These are phyloP conservation scores for Gymnopilus dilepis DNA, from an alignment of 768 basidiomycete species.

Conservation along the genomic window DNA sequence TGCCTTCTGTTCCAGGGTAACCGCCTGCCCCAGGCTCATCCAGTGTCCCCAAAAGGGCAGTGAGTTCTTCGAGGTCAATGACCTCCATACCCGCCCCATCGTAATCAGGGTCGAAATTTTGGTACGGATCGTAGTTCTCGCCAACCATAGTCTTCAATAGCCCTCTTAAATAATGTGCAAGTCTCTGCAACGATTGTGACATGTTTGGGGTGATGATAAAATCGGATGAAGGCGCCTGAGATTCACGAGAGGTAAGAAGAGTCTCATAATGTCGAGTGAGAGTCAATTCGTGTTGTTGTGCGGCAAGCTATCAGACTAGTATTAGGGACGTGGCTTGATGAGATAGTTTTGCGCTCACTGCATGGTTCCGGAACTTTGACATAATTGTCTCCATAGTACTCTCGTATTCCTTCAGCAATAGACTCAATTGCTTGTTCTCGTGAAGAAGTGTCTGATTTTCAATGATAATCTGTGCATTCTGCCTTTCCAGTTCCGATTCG, in stretches of 20 bases:
- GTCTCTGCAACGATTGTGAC: constrained; percentile 70
- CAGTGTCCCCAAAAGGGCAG: constrained; percentile 48
- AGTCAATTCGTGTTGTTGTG: constrained; percentile 87
- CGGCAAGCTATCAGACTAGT: constrained; percentile 65
- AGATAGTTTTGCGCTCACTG: constrained; percentile 57
- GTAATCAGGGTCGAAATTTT: constrained; percentile 41
- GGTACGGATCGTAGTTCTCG: constrained; percentile 54
- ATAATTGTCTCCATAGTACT: constrained; percentile 94
- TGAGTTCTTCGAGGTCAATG: constrained; percentile 46
- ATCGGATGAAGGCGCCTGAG: constrained; percentile 57
- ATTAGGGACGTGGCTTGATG: constrained; percentile 13
- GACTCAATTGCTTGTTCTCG: constrained; percentile 93
- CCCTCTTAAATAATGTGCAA: constrained; percentile 71
- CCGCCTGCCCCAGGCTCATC: constrained; percentile 34
- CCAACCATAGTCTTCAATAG: constrained; percentile 75
- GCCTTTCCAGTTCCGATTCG: constrained; percentile 89
- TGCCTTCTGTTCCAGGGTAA: constrained; percentile 41
- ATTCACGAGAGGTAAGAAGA: constrained; percentile 71
- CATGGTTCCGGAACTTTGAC: constrained; percentile 92
- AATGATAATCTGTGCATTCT: constrained; percentile 87
- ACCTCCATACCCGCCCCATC: constrained; percentile 35
- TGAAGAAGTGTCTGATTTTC: constrained; percentile 93
- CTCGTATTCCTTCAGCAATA: constrained; percentile 93
- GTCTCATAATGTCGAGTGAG: constrained; percentile 90
- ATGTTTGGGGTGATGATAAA: constrained; percentile 63